Evolutionary conservation across 192 early-diverging fungal species (phyloP).

Genomic region (Podila epicladia): DNA sequence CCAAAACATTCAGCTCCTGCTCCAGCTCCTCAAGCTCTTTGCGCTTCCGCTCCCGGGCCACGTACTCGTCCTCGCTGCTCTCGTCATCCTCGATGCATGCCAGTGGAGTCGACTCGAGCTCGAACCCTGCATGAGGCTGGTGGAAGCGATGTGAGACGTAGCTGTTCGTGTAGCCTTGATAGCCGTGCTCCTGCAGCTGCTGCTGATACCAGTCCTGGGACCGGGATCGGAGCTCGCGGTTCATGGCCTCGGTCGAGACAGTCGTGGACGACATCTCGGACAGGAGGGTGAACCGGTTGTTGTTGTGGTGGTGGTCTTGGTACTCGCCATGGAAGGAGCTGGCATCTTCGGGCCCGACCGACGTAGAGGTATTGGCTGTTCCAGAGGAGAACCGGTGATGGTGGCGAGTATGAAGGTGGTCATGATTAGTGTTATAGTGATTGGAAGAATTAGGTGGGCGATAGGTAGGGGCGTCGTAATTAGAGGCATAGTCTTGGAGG

Average conservation of each 20-base stretch:
- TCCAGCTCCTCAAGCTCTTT: slow-evolving; percentile 18
- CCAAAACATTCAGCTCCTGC: slow-evolving; percentile 14
- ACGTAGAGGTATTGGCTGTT: neutral
- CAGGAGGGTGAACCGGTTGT: neutral
- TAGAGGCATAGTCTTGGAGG: neutral
- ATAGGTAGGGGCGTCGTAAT: neutral
- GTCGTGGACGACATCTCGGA: neutral
- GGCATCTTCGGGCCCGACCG: neutral
- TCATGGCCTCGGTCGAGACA: neutral
- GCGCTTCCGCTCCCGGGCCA: neutral
- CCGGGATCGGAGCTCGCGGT: neutral
- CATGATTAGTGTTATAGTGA: neutral
- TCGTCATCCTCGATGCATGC: slow-evolving; percentile 4
- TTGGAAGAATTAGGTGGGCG: neutral
- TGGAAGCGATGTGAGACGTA: neutral
- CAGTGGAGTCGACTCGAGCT: neutral
- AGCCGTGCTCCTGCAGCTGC: neutral
- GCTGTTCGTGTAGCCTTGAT: neutral
- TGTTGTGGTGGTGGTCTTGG: neutral
- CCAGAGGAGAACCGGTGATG: neutral
- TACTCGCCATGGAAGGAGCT: neutral
- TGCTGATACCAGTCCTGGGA: neutral
- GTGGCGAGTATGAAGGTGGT: neutral
- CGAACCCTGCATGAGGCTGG: neutral
- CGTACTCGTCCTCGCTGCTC: neutral